These are phyloP conservation scores for Boletus subcaerulescens DNA, from an alignment of 768 basidiomycete species.

Conservation along the genomic window DNA sequence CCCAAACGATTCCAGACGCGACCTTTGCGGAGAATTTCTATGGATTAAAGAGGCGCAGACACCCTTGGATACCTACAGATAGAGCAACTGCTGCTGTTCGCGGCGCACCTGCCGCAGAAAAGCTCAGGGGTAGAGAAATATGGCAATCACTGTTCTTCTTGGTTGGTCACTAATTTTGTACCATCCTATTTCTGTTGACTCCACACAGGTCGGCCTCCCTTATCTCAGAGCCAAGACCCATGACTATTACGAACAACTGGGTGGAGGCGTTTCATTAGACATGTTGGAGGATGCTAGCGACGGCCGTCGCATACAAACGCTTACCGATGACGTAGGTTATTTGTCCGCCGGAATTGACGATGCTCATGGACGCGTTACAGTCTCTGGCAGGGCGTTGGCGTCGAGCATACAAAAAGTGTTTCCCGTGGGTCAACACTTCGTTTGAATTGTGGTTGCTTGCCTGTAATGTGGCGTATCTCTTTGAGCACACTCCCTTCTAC, in stretches of 20 bases:
- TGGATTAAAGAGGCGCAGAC: conserved; percentile 76
- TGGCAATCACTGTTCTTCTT: conserved; percentile 76
- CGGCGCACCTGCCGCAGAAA: conserved; percentile 61
- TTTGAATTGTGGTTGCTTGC: conserved; percentile 82
- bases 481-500: conserved; percentile 81
- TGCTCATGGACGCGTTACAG: conserved; percentile 32
- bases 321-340: conserved; percentile 51
- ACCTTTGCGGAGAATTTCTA: conserved; percentile 97
- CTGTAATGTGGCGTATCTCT: conserved; percentile 88
- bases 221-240: conserved; percentile 87
- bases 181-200: not conserved
- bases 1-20: conserved; percentile 56
- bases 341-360: not conserved
- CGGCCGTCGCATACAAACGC: conserved; percentile 41
- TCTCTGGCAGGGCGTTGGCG: conserved; percentile 52
- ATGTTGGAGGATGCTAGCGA: conserved; percentile 53
- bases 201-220: conserved; percentile 69
- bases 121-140: conserved; percentile 63
- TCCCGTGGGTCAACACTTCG: conserved; percentile 77
- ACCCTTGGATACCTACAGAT: conserved; percentile 67
- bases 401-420: conserved; percentile 64
- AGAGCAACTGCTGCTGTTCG: conserved; percentile 66
- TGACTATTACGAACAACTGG: conserved; percentile 87
- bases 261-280: conserved; percentile 75
- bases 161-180: conserved; percentile 44